Evolutionary conservation across 192 early-diverging fungal genomes (phyloP), one percentile per base, ranked within the genome.

Genomic region (Coemansia sp.): DNA sequence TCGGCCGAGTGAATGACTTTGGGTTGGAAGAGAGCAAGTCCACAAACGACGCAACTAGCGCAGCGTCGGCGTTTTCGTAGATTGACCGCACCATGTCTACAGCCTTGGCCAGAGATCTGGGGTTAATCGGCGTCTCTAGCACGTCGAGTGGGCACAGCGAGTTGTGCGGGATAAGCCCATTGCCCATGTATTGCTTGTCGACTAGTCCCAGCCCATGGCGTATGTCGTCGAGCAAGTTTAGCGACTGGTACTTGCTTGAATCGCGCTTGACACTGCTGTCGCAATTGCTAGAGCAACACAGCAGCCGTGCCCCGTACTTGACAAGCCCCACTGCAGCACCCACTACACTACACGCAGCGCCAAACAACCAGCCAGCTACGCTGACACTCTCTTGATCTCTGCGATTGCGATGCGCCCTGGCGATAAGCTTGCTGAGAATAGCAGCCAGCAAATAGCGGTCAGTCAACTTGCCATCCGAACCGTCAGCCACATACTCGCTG

Each of bases 101-200:
- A 8, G 68, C 58, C 4, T 27, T 20, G 1, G 74, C 79, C 61
- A 82, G 34, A 0, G 67, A 41, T 16, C 64, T 58, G 10, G 68
- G 37, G 7, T 16, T 27, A 2, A 64, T 73, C 1, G 70, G 67
- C 41, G 43, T 64, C 18, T 82, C 79, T 3, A 82, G 70, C 32
- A 76, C 20, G 0, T 64, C 60, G 7, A 76, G 52, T 24, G 74
- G 67, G 24, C 70, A 73, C 55, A 66, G 64, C 12, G 65, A 45
- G 59, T 70, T 76, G 61, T 75, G 73, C 10, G 79, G 74, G 1
- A 82, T 32, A 38, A 82, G 62, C 0, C 70, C 79, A 16, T 82
- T 82, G 58, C 79, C 79, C 61, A 72, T 82, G 49, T 82, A 82
- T 44, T 56, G 64, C 27, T 70, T 30, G 41, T 64, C 64, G 2